Evolutionary conservation across 73 alveolate genomes (phyloP).

Genomic region (Symbiodinium natans): DNA sequence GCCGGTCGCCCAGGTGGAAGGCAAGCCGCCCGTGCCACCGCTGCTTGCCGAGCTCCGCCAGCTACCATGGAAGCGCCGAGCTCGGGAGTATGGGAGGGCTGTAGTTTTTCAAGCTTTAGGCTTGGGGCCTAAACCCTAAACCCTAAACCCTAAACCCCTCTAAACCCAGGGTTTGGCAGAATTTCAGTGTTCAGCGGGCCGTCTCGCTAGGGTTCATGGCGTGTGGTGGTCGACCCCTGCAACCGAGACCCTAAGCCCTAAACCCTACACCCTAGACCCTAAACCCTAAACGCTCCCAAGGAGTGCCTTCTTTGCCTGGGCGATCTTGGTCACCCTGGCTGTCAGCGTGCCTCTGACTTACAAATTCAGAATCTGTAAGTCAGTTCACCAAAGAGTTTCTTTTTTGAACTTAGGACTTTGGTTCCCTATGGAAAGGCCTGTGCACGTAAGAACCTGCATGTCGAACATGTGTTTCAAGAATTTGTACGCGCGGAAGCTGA

Average conservation of each 20-base stretch:
- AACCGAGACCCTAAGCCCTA: neutral
- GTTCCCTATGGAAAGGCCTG: too few relatives aligned
- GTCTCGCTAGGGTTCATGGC: too few relatives aligned
- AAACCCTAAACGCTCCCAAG: neutral
- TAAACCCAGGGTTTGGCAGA: too few relatives aligned
- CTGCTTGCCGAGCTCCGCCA: neutral
- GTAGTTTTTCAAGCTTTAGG: neutral
- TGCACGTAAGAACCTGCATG: too few relatives aligned
- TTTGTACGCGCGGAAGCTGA: too few relatives aligned
- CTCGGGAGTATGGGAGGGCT: neutral
- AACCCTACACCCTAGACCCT: neutral
- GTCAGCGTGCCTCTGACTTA: neutral
- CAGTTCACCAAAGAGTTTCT: too few relatives aligned
- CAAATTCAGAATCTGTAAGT: too few relatives aligned
- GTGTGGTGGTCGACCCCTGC: neutral
- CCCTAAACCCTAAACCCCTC: neutral
- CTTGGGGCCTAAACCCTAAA: neutral
- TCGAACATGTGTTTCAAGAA: too few relatives aligned
- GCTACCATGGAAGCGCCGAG: neutral
- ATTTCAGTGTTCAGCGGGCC: too few relatives aligned
- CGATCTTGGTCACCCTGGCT: slow-evolving; percentile 26
- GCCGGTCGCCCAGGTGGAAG: neutral
- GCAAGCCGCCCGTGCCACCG: neutral
- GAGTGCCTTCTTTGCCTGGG: slow-evolving; percentile 69
- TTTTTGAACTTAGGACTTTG: too few relatives aligned